Evolutionary conservation across 805 yeast genomes (phyloP).

Genomic region (Scheffersomyces amazonensis): DNA sequence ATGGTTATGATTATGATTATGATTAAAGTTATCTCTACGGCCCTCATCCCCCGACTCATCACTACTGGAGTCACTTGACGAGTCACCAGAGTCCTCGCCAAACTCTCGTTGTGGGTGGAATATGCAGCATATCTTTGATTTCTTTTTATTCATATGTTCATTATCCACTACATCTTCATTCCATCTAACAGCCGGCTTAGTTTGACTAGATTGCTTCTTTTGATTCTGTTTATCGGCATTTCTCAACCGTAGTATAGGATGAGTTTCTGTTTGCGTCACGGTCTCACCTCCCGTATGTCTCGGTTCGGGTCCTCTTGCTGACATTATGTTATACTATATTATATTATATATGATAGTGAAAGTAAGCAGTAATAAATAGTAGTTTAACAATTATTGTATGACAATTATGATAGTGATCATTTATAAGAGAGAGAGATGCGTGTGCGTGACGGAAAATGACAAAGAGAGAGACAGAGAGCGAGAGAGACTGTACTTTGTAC

Average conservation of each 20-base stretch:
- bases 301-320: too few relatives aligned
- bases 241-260: slow-evolving; percentile 16
- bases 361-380: too few relatives aligned
- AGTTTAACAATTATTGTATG: too few relatives aligned
- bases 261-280: slow-evolving; percentile 3
- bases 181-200: slow-evolving; percentile 70
- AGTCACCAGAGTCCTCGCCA: slow-evolving; percentile 40
- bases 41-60: slow-evolving; percentile 17
- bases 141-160: slow-evolving; percentile 83
- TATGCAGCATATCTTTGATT: slow-evolving; percentile 84
- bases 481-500: too few relatives aligned
- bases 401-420: too few relatives aligned
- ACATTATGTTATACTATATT: too few relatives aligned
- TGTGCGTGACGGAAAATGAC: too few relatives aligned
- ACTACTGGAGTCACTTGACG: slow-evolving; percentile 32
- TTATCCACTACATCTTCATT: slow-evolving; percentile 83
- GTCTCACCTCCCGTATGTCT: too few relatives aligned
- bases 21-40: slow-evolving; percentile 10
- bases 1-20: slow-evolving; percentile 9
- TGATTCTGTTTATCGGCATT: slow-evolving; percentile 4
- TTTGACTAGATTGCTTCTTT: slow-evolving; percentile 9
- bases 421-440: too few relatives aligned
- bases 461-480: too few relatives aligned
- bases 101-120: slow-evolving; percentile 71
- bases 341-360: too few relatives aligned